Percentiles rank a stretch among this genome's conserved stretches.
Evolutionary conservation across 2,329 filamentous ascomycete genomes (phyloP).

Genomic region (Fusarium globosum): DNA sequence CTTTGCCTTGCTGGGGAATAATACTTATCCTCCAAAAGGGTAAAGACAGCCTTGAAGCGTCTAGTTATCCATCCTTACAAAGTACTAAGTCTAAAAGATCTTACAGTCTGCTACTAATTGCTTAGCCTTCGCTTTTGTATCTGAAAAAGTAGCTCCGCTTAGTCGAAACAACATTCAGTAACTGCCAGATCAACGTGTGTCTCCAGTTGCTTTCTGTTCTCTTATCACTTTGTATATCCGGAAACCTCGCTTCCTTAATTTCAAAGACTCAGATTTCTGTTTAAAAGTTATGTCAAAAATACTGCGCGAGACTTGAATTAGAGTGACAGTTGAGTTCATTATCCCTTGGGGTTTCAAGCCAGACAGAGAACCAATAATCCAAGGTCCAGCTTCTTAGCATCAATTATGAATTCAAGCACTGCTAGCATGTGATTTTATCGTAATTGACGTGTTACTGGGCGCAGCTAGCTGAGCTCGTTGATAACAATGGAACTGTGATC

Average conservation of each 20-base stretch:
- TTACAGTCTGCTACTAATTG: too few species aligned
- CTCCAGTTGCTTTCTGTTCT: background rate
- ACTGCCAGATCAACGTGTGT: background rate
- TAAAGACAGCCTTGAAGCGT: background rate
- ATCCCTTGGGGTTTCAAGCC: background rate
- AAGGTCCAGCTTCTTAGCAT: too few species aligned
- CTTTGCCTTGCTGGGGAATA: too few species aligned
- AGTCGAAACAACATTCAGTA: background rate
- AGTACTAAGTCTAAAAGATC: too few species aligned
- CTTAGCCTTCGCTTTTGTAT: background rate
- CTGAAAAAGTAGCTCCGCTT: background rate
- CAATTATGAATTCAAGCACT: background rate
- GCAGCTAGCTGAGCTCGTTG: background rate
- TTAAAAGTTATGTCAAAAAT: too few species aligned
- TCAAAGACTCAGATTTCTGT: background rate
- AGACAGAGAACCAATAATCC: background rate
- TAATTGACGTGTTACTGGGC: fast-evolving
- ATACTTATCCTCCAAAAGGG: background rate
- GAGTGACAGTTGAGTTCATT: background rate
- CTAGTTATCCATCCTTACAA: too few species aligned
- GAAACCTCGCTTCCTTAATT: background rate
- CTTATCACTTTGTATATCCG: background rate
- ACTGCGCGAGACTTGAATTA: background rate
- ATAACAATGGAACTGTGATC: background rate
- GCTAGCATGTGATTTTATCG: fast-evolving